A percentile compares a stretch with the other conserved stretches of the same genome.
Conservation (phyloP, 2,329 filamentous ascomycete genomes). For the Biscogniauxia sp. region DNA sequence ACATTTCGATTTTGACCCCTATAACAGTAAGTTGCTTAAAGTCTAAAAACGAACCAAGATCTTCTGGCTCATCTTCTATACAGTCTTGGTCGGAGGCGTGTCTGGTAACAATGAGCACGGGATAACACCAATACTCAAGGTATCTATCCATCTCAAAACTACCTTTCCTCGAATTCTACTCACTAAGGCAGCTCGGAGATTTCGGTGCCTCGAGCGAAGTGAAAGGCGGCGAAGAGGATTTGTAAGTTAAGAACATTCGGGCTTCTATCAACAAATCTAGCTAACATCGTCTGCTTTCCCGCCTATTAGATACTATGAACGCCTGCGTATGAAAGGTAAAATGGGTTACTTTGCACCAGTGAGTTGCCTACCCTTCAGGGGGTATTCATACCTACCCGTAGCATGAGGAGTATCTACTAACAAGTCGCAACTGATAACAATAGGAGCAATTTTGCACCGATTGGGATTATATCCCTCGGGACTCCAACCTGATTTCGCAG, state of each 20-base stretch:
- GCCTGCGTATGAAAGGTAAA: slow-evolving; percentile 7
- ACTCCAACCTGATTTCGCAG: background rate
- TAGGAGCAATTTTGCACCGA: slow-evolving; percentile 20
- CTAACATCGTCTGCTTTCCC: background rate
- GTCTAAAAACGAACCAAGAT: background rate
- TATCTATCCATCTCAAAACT: background rate
- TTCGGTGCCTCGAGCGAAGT: slow-evolving; percentile 10
- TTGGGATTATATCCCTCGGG: slow-evolving; percentile 15
- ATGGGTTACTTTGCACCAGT: slow-evolving; percentile 13
- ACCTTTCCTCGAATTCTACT: slow-evolving; percentile 1
- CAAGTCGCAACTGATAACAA: background rate
- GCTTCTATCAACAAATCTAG: background rate
- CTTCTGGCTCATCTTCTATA: background rate
- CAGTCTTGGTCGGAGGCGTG: slow-evolving; percentile 15
- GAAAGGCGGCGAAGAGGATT: background rate
- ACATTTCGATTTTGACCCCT: slow-evolving; percentile 22
- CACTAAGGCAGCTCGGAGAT: slow-evolving; percentile 14
- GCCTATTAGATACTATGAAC: slow-evolving; percentile 15
- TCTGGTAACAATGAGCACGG: slow-evolving; percentile 5
- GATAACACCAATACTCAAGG: slow-evolving; percentile 15
- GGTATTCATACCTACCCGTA: background rate
- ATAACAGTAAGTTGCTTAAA: slow-evolving; percentile 12
- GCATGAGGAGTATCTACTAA: background rate
- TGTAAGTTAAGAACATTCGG: background rate
- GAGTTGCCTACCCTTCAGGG: background rate